Conservation (phyloP, 345 rosid genomes). For the Lagerstroemia speciosa region DNA sequence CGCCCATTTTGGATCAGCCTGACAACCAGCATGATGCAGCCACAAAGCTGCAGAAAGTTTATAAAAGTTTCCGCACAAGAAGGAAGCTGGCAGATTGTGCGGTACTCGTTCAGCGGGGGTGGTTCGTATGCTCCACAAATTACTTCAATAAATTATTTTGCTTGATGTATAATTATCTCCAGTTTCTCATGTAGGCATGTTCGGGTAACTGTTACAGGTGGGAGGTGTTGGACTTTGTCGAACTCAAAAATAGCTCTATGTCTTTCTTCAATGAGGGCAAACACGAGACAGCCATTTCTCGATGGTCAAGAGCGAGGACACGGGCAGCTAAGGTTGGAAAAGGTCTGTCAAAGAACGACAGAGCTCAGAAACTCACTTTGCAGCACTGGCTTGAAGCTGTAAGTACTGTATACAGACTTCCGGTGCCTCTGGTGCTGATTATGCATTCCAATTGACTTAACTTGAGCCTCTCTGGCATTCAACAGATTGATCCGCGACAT, state of each 20-base stretch:
- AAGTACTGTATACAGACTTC: constrained; percentile 16
- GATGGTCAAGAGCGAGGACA: constrained; percentile 95
- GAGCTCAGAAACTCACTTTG: constrained; percentile 68
- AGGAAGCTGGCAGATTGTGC: constrained; percentile 97
- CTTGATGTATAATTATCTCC: not conserved
- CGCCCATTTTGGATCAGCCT: no score
- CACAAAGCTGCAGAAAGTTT: constrained; percentile 77
- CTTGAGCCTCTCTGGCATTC: not conserved
- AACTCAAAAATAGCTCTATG: constrained; percentile 75
- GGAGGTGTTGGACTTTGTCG: constrained; percentile 83
- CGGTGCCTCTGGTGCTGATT: not conserved
- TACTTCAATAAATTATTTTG: not conserved
- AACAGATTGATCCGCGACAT: constrained; percentile 93
- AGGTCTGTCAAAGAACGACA: constrained; percentile 88
- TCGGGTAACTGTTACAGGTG: constrained; percentile 36
- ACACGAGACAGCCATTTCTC: constrained; percentile 84
- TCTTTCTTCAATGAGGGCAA: constrained; percentile 81
- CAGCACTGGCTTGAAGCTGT: constrained; percentile 99
- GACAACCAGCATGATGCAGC: constrained; percentile 41
- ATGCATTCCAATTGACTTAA: not conserved
- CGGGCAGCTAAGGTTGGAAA: constrained; percentile 93
- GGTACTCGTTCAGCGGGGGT: constrained; percentile 76
- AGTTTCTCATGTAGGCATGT: not conserved
- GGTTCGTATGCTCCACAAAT: constrained; percentile 28
- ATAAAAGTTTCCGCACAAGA: constrained; percentile 87